Conservation (phyloP, 441 rosid genomes). For the Pelargonium cotyledonis region DNA sequence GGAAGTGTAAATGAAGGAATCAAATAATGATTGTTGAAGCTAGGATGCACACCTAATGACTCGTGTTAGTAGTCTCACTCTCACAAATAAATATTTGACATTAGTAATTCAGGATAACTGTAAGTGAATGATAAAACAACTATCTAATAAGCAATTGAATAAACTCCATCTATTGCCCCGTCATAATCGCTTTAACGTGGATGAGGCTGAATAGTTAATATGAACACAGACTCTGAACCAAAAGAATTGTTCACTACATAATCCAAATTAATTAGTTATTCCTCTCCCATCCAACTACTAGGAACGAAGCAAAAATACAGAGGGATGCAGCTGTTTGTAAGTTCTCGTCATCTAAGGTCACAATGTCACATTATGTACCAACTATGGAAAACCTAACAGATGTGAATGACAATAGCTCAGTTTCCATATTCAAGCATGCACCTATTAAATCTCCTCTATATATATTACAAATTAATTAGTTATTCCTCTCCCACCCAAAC, state of each 20-base stretch:
- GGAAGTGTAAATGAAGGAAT: background rate
- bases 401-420: background rate
- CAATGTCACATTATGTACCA: background rate
- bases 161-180: background rate
- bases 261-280: too few species aligned
- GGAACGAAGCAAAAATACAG: too few species aligned
- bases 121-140: background rate
- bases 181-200: background rate
- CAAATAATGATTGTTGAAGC: background rate
- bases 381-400: background rate
- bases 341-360: background rate
- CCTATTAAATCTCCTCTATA: too few species aligned
- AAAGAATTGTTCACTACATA: too few species aligned
- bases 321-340: background rate
- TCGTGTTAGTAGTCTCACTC: background rate
- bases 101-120: background rate
- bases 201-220: background rate
- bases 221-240: background rate
- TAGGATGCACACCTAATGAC: background rate
- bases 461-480: too few species aligned
- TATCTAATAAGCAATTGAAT: background rate
- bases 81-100: background rate
- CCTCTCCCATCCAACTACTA: too few species aligned
- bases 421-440: background rate
- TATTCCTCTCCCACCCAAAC: too few species aligned